Conservation (phyloP, 306 rosid species). For the Adenanthera pavonina region DNA sequence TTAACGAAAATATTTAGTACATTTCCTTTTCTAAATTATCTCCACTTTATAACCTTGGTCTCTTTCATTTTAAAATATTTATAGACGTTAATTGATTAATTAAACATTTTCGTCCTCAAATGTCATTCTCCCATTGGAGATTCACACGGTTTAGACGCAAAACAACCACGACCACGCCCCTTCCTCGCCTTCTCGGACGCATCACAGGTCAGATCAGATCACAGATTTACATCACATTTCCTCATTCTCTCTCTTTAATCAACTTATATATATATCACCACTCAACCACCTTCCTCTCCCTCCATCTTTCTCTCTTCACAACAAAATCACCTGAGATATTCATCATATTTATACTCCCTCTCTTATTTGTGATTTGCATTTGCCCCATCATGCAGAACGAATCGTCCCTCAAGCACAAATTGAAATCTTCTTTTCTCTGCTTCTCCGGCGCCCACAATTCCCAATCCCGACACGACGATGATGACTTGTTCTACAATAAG, state of each 20-base stretch:
- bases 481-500: slow-evolving; percentile 20
- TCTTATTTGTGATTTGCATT: not conserved
- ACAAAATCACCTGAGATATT: too few species aligned
- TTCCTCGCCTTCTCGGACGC: slow-evolving; percentile 41
- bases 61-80: too few species aligned
- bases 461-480: not conserved
- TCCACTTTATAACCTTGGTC: too few species aligned
- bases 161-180: slow-evolving; percentile 46
- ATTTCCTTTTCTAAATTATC: too few species aligned
- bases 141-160: slow-evolving; percentile 33
- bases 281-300: not conserved
- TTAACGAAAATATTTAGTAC: too few species aligned
- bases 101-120: too few species aligned
- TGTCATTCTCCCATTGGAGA: not conserved
- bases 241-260: too few species aligned
- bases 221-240: not conserved
- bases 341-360: too few species aligned
- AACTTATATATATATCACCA: not conserved
- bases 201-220: not conserved
- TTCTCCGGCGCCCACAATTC: slow-evolving; percentile 13
- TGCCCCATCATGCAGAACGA: slow-evolving; percentile 19
- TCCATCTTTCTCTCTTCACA: not conserved
- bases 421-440: slow-evolving; percentile 47
- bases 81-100: too few species aligned
- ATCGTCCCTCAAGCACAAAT: slow-evolving; percentile 29